A percentile compares a stretch with the other conserved stretches of the same genome.
Evolutionary conservation across 805 yeast genomes (phyloP).

Genomic region (Saccharomycopsis microspora): DNA sequence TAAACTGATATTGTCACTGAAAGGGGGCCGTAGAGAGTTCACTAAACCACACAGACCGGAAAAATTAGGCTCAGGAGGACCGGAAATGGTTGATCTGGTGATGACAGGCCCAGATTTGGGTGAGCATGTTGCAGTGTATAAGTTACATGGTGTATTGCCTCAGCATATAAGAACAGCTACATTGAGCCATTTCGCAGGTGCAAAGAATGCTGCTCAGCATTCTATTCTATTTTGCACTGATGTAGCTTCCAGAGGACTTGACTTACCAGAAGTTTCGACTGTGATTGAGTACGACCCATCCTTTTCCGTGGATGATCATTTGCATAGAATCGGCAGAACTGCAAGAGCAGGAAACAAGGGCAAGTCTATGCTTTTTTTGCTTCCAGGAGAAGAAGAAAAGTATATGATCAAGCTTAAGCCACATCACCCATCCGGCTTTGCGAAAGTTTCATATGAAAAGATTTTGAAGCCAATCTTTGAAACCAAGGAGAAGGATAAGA

Average conservation of each 20-base stretch:
- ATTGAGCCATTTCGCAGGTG: slow-evolving; percentile 39
- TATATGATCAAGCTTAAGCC: slow-evolving; percentile 54
- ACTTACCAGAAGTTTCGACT: slow-evolving; percentile 73
- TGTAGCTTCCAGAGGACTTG: slow-evolving; percentile 96
- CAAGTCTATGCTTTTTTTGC: slow-evolving; percentile 59
- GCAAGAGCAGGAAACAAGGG: slow-evolving; percentile 95
- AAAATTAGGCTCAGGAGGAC: background rate
- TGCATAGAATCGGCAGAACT: slow-evolving; percentile 94
- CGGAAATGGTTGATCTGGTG: slow-evolving; percentile 5
- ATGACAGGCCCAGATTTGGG: slow-evolving; percentile 44
- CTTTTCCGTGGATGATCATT: slow-evolving; percentile 84
- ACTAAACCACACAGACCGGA: background rate
- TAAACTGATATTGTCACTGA: slow-evolving; percentile 21
- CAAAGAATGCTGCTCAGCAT: slow-evolving; percentile 35
- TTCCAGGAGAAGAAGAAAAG: slow-evolving; percentile 86
- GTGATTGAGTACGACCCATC: slow-evolving; percentile 96
- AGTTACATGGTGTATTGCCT: slow-evolving; percentile 82
- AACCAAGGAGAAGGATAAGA: slow-evolving; percentile 26
- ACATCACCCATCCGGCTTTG: slow-evolving; percentile 42
- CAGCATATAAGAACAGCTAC: slow-evolving; percentile 80
- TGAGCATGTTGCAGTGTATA: slow-evolving; percentile 38
- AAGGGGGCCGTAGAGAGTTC: slow-evolving; percentile 2
- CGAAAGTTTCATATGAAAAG: slow-evolving; percentile 37
- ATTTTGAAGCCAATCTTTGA: slow-evolving; percentile 22
- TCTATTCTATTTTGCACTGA: slow-evolving; percentile 85